phyloP scores from a whole-genome alignment of 441 rosid genomes.

The Lagerstroemia fauriei region DNA sequence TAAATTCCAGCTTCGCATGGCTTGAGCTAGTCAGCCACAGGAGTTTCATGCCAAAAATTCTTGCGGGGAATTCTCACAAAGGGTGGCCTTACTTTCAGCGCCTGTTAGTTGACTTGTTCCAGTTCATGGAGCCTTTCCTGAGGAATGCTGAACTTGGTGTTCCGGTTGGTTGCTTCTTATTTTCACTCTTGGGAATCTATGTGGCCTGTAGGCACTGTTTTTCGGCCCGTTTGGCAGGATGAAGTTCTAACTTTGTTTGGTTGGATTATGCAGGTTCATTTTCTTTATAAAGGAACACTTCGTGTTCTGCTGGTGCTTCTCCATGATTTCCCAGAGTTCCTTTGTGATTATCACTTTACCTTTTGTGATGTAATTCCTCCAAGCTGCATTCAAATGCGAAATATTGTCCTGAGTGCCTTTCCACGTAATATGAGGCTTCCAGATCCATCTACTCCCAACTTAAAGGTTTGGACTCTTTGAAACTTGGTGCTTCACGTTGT shows the following conservation, averaged over 20 bases:
- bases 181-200: not conserved
- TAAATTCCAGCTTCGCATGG: slow-evolving; percentile 84
- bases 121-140: slow-evolving; percentile 93
- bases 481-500: not conserved
- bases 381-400: slow-evolving; percentile 98
- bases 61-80: slow-evolving; percentile 80
- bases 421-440: slow-evolving; percentile 98
- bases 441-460: slow-evolving; percentile 95
- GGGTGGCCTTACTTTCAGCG: slow-evolving; percentile 95
- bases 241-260: not conserved
- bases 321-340: slow-evolving; percentile 97
- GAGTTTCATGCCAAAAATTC: slow-evolving; percentile 97
- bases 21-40: slow-evolving; percentile 94
- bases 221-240: not conserved
- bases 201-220: not conserved
- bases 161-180: slow-evolving; percentile 56
- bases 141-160: slow-evolving; percentile 85
- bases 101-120: slow-evolving; percentile 90
- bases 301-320: slow-evolving; percentile 93
- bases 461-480: slow-evolving; percentile 55
- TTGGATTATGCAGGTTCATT: slow-evolving; percentile 61
- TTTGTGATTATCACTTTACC: slow-evolving; percentile 94
- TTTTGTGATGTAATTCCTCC: slow-evolving; percentile 98
- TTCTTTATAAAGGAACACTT: slow-evolving; percentile 87
- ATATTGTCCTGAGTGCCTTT: slow-evolving; percentile 91